Base-by-base conservation (phyloP, 257 asterid species). In the Rehmannia glutinosa region DNA sequence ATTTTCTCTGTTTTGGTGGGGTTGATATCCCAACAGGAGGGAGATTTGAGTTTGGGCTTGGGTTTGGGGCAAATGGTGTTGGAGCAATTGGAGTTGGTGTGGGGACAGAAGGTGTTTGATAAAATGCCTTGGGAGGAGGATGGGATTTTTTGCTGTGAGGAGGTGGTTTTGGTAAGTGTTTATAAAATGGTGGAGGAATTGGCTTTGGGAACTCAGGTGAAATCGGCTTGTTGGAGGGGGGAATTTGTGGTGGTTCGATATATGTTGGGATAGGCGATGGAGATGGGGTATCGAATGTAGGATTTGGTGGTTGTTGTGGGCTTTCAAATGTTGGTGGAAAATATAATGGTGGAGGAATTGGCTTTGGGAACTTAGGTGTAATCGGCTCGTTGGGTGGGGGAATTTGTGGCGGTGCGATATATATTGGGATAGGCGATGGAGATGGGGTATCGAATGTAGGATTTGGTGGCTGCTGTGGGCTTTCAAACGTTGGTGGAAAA, bases 1-100 rank as follows among this genome's bases (percentile, higher is more conserved):
- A 71, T 68, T 60, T 56, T 25, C 74, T 15, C 21, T 35, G 25
- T n/a, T 15, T 21, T 2, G 78, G 84, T 21, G 86, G 69, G 38
- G 70, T 61, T 4, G 85, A 69, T 25, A 50, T 32, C 8, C 38
- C 38, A 1, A 32, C 8, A 1, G 8, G 4, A 0, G 38, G 38
- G 4, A 8, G 50, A 20, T 7, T 38, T 38, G 1, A 11, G 43
- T 7, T 13, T 20, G 68, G 66, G 58, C 9, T 3, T 28, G 20
- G 6, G 35, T 27, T 39, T 73, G 54, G 17, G 23, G 62, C 10
- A 4, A 23, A 39, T 51, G 61, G 47, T 0, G n/a, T 50, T 20
- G 32, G 57, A 50, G 57, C 6, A 27, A 20, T 10, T 51, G 70
- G 47, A 8, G 0, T 36, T 46, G 71, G 61, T 20, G 66, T 25